These are phyloP conservation scores for Pyrus bretschneideri DNA, from an alignment of 306 rosid genomes.

Conservation along the genomic window DNA sequence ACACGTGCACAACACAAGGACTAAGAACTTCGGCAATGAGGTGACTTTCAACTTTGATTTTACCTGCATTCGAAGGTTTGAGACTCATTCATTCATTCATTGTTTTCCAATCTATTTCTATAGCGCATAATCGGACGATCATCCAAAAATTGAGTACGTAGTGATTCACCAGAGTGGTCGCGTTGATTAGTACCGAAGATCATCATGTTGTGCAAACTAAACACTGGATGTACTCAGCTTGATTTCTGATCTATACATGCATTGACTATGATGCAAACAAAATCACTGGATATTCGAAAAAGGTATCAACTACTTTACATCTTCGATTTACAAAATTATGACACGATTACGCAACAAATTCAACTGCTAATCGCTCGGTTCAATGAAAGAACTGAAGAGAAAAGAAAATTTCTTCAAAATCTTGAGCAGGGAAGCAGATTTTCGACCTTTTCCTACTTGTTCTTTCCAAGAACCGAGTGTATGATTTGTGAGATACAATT, in stretches of 20 bases:
- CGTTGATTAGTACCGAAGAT: neutral
- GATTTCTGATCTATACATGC: neutral
- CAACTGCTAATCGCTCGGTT: neutral
- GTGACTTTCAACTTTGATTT: too few species aligned
- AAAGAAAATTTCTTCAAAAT: neutral
- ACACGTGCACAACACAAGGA: too few species aligned
- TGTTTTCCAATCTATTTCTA: neutral
- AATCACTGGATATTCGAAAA: neutral
- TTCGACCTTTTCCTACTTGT: neutral
- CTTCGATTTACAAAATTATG: neutral
- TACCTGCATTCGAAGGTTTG: neutral
- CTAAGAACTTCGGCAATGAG: too few species aligned
- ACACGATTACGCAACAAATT: neutral
- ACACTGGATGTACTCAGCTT: too few species aligned
- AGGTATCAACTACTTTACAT: neutral
- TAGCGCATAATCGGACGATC: neutral
- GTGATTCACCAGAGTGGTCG: neutral
- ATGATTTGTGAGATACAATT: neutral
- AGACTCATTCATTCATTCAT: neutral
- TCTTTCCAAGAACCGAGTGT: neutral
- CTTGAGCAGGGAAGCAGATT: neutral
- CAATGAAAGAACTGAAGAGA: neutral
- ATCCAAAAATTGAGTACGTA: neutral
- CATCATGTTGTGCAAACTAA: neutral
- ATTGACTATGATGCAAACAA: neutral